Base-by-base conservation (phyloP, 768 basidiomycete species). In the Kwoniella botswanensis region DNA sequence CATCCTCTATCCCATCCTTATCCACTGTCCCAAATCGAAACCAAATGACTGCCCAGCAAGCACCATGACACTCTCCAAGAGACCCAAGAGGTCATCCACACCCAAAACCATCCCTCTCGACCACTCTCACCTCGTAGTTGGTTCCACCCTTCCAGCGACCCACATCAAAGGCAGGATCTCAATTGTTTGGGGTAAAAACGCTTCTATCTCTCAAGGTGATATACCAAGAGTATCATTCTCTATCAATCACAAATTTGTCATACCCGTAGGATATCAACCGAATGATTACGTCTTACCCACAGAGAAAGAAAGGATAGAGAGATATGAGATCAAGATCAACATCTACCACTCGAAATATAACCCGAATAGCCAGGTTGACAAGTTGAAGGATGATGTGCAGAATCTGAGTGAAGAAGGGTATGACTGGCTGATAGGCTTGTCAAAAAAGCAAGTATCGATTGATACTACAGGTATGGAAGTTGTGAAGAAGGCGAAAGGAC, bases 391-490 rank as follows among this genome's bases (percentile, higher is more conserved):
- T 2, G 22, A 64, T 22, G 29, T 64, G 18, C 2, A 18, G 44
- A 44, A 42, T 2, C 12, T 42, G 56, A n/a, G 26, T n/a, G 24
- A 29, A 42, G 55, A 60, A 50, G 24, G 43, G 17, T 24, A 18
- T 44, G 57, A 35, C 5, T 46, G 63, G 35, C 21, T 21, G 24
- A 61, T 9, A 12, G 3, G 18, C 24, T 67, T 26, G 24, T 41
- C 42, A 24, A 42, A 44, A 26, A 55, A 46, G 29, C 61, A 63
- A 15, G 46, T 64, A 12, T 26, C 18, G 44, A 35, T 72, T 2
- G 63, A 61, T n/a, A 55, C 68, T 12, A 50, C 44, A 1, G 73
- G 70, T 13, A 52, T 74, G 58, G 58, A 63, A 55, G 73, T 74
- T 17, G 35, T 70, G 15, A 69, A 62, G 4, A 60, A 60, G 50